A percentile compares a stretch with the other conserved stretches of the same genome.
phyloP scores from a whole-genome alignment of 2,329 filamentous ascomycete genomes.

The Albifimbria verrucaria region DNA sequence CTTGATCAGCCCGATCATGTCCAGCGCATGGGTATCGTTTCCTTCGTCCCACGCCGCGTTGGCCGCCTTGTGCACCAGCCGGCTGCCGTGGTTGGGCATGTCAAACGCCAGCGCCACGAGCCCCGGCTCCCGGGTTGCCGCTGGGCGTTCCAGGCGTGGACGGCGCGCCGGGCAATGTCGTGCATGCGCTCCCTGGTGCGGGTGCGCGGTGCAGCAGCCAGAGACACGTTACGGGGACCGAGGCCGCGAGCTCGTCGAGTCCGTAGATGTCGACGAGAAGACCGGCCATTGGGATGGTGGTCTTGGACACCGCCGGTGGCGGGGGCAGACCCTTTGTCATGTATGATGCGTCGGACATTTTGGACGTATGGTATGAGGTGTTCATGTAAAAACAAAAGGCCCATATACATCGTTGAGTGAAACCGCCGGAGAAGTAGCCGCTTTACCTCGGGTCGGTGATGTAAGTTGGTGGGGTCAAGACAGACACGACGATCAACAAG shows the following conservation, averaged over 20 bases:
- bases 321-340: slow-evolving; percentile 33
- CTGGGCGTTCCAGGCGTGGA: slow-evolving; percentile 63
- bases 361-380: neutral
- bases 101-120: slow-evolving; percentile 85
- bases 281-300: slow-evolving; percentile 70
- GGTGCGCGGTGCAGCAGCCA: slow-evolving; percentile 88
- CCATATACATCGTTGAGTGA: no score
- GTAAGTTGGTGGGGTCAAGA: no score
- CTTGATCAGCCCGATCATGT: slow-evolving; percentile 82
- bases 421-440: slow-evolving; percentile 4
- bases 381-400: no score
- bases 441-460: no score
- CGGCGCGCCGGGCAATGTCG: slow-evolving; percentile 64
- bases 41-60: slow-evolving; percentile 79
- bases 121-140: slow-evolving; percentile 34
- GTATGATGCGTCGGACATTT: slow-evolving; percentile 24
- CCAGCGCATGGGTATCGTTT: slow-evolving; percentile 78
- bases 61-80: slow-evolving; percentile 61
- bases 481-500: no score
- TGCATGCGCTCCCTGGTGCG: slow-evolving; percentile 75
- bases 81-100: slow-evolving; percentile 84
- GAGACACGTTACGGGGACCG: slow-evolving; percentile 67
- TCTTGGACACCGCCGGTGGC: slow-evolving; percentile 55
- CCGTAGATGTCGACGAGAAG: slow-evolving; percentile 79
- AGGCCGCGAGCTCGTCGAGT: slow-evolving; percentile 64